Evolutionary conservation across 805 yeast genomes (phyloP), one percentile per base, ranked within the genome.

Genomic region (Saturnispora dispora): DNA sequence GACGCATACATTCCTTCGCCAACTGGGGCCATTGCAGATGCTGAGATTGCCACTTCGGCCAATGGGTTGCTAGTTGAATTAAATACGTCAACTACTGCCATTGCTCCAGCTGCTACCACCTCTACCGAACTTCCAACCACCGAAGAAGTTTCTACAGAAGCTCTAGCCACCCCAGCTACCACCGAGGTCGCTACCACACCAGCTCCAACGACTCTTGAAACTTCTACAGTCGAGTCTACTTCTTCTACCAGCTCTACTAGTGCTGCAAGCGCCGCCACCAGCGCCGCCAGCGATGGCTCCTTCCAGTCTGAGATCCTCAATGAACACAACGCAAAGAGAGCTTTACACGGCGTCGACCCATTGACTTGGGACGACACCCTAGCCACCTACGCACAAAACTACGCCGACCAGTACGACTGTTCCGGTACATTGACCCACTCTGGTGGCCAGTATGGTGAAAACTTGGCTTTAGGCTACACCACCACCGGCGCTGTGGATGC

Each of bases 381-480:
- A 7, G 81, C 77, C 46, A 44, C 63, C 8, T 79, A 75, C 58
- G 95, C 95, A 51, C 78, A 71, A 61, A 61, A 65, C 50, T 82
- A 78, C 58, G 88, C 88, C 30, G 72, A 71, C 45, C 50, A 65
- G 30, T 76, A 76, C 60, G 74, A 73, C 46, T 82, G 86, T 62
- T 77, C 82, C 7, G 88, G 85, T 56, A 66, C 71, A 50, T 71
- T 85, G 57, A 65, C 73, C 17, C 91, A 85, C 67, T 81, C 88
- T 20, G 71, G 74, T 36, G 82, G 85, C 36, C 72, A 73, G 20
- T 82, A 82, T 63, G 93, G 93, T 69, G 91, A 85, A 64, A 85
- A 85, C 69, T 72, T 85, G 57, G 90, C 89, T 17, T 76, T 80
- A 40, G 91, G 88, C 54, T 83, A 74, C 66, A 57, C 74, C 60